Conservation (phyloP, 2,329 filamentous ascomycete genomes). For the Neonectria hederae region DNA sequence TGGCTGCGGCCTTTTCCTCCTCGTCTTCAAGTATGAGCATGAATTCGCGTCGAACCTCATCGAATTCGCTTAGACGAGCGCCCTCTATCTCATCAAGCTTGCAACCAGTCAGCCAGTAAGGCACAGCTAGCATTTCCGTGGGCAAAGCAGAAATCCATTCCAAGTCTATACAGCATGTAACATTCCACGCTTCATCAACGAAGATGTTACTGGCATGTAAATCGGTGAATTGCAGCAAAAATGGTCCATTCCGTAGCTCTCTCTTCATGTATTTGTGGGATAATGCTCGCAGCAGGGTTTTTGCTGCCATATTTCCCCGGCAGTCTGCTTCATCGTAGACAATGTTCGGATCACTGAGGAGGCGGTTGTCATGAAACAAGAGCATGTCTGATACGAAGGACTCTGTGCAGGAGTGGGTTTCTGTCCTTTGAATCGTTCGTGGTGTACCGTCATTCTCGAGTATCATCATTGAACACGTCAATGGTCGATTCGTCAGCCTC, state of each 20-base stretch:
- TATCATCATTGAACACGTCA: slow-evolving; percentile 31
- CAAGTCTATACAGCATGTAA: slow-evolving; percentile 47
- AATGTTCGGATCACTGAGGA: slow-evolving; percentile 40
- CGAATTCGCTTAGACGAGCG: no score
- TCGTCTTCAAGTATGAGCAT: slow-evolving; percentile 30
- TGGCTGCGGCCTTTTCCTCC: slow-evolving; percentile 9
- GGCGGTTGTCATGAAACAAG: slow-evolving; percentile 39
- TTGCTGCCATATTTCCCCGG: slow-evolving; percentile 42
- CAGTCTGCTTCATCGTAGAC: slow-evolving; percentile 39
- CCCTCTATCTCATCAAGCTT: slow-evolving; percentile 32
- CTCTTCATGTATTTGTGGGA: slow-evolving; percentile 39
- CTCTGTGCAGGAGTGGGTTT: slow-evolving; percentile 44
- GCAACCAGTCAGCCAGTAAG: slow-evolving; percentile 38
- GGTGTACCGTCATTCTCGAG: slow-evolving; percentile 46
- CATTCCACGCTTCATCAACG: slow-evolving; percentile 49
- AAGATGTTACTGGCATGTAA: slow-evolving; percentile 49
- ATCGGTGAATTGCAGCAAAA: slow-evolving; percentile 44
- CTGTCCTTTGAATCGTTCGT: slow-evolving; percentile 43
- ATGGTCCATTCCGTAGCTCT: slow-evolving; percentile 44
- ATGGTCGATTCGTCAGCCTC: slow-evolving; percentile 40
- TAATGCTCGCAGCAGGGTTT: slow-evolving; percentile 34
- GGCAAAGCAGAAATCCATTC: slow-evolving; percentile 48
- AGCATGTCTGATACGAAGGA: slow-evolving; percentile 42
- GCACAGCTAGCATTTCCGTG: slow-evolving; percentile 26
- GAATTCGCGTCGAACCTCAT: slow-evolving; percentile 30